These are phyloP conservation scores for Saccharomycopsis javanensis DNA, from an alignment of 805 yeast genomes.

Conservation along the genomic window DNA sequence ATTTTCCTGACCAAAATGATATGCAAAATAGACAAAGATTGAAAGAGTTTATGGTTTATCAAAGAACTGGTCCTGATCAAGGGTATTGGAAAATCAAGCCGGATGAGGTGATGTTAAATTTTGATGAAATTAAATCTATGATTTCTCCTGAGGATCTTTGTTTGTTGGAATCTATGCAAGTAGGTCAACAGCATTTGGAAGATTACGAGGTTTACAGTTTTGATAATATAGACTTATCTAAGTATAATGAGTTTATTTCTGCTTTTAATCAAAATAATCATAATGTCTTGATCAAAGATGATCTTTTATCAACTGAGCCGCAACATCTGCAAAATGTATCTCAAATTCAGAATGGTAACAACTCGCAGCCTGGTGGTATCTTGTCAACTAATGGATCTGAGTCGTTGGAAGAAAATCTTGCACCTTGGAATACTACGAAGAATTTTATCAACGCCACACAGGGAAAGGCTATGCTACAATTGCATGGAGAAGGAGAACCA, in stretches of 20 bases:
- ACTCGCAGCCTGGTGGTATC: constrained; percentile 29
- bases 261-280: constrained; percentile 26
- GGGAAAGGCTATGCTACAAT: constrained; percentile 92
- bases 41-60: constrained; percentile 97
- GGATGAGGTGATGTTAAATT: constrained; percentile 57
- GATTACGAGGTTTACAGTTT: constrained; percentile 55
- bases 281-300: background rate
- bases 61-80: constrained; percentile 86
- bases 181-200: constrained; percentile 80
- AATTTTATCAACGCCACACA: constrained; percentile 91
- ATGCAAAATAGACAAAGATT: constrained; percentile 94
- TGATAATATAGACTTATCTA: constrained; percentile 21
- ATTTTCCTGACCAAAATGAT: constrained; percentile 95
- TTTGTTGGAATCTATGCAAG: constrained; percentile 83
- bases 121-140: constrained; percentile 70
- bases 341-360: background rate
- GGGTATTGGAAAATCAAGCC: constrained; percentile 88
- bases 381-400: constrained; percentile 22
- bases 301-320: background rate
- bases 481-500: constrained; percentile 92
- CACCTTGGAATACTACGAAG: constrained; percentile 91
- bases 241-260: constrained; percentile 21
- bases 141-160: constrained; percentile 88
- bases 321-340: background rate
- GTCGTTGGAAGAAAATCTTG: constrained; percentile 70